Conservation (phyloP, 176 grass and related monocot genomes). For the Bonia amplexicaulis region DNA sequence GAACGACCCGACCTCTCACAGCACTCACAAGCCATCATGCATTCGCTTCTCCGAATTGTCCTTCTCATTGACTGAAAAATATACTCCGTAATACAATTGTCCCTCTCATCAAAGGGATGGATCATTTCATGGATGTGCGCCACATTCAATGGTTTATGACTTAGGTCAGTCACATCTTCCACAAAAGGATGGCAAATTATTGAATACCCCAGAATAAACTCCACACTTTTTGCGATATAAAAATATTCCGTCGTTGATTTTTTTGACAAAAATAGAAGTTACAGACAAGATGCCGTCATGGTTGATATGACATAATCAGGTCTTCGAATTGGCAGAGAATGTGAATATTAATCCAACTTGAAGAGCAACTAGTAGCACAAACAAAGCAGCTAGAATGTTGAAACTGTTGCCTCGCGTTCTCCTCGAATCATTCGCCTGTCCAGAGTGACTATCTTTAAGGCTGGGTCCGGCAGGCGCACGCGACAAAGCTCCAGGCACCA, state of each 20-base stretch:
- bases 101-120: not conserved
- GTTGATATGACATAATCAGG: not conserved
- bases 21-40: not conserved
- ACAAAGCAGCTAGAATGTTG: constrained; percentile 32
- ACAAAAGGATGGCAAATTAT: not conserved
- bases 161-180: not conserved
- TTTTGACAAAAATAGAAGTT: not conserved
- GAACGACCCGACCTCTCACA: not conserved
- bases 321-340: constrained; percentile 8
- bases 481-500: constrained; percentile 41
- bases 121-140: not conserved
- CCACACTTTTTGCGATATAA: not conserved
- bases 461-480: not conserved
- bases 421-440: not conserved
- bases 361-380: constrained; percentile 52
- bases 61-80: not conserved
- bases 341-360: constrained; percentile 39
- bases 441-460: not conserved
- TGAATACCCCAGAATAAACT: not conserved
- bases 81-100: not conserved
- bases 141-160: not conserved
- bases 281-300: not conserved
- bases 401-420: constrained; percentile 20
- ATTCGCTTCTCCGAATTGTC: not conserved
- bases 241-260: not conserved